A percentile compares a stretch with the other conserved stretches of the same genome.
Evolutionary conservation across 768 basidiomycete species (phyloP).

Genomic region (Tricholoma flavovirens): DNA sequence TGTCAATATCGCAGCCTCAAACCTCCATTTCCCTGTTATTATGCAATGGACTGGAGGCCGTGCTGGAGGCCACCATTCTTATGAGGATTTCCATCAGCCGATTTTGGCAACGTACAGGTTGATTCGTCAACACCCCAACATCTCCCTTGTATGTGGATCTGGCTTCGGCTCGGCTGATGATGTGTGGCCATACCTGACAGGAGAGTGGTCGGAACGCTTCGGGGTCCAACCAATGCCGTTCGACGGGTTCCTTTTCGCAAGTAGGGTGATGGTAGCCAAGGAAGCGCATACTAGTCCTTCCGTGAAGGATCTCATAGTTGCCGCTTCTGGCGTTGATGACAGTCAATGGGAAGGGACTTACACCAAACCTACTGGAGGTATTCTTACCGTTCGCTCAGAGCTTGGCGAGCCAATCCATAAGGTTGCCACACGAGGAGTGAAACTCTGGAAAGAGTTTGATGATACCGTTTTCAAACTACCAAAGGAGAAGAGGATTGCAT

Average conservation of each 20-base stretch:
- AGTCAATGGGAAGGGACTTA: slow-evolving; percentile 94
- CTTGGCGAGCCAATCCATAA: slow-evolving; percentile 99
- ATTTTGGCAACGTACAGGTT: slow-evolving; percentile 84
- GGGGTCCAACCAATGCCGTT: slow-evolving; percentile 95
- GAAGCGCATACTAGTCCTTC: slow-evolving; percentile 93
- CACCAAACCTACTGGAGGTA: slow-evolving; percentile 88
- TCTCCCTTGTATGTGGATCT: slow-evolving; percentile 87
- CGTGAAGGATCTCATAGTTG: slow-evolving; percentile 96
- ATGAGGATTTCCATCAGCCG: slow-evolving; percentile 98
- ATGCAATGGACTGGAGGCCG: slow-evolving; percentile 99
- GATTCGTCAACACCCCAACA: slow-evolving; percentile 86
- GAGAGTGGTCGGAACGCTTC: slow-evolving; percentile 88
- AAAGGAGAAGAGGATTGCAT: slow-evolving; percentile 89
- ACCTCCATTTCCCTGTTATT: slow-evolving; percentile 95
- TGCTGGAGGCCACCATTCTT: slow-evolving; percentile 97
- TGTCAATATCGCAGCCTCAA: slow-evolving; percentile 88
- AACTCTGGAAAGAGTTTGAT: slow-evolving; percentile 99
- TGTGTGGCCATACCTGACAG: slow-evolving; percentile 94
- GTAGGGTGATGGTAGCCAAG: slow-evolving; percentile 97
- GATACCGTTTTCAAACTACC: slow-evolving; percentile 92
- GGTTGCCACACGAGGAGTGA: slow-evolving; percentile 94
- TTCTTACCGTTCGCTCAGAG: slow-evolving; percentile 95
- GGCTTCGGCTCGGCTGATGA: slow-evolving; percentile 95
- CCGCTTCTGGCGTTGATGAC: slow-evolving; percentile 88
- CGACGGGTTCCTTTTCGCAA: slow-evolving; percentile 94